Evolutionary conservation across 352 stramenopile species (phyloP).

Genomic region (Lagenidium giganteum): DNA sequence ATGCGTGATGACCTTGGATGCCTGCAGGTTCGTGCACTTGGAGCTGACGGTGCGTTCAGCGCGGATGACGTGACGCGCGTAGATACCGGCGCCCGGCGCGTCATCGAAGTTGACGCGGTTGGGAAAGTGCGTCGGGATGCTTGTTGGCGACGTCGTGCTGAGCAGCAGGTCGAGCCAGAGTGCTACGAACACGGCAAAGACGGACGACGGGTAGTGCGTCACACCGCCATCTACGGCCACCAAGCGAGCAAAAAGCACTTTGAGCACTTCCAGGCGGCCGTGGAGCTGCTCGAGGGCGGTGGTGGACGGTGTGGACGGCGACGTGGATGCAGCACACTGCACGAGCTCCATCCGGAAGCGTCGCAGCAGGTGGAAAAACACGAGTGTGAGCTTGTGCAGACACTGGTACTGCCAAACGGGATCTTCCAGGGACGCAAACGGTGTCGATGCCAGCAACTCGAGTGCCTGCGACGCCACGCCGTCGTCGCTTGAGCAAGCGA

Average conservation of each 20-base stretch:
- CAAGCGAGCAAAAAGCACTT: conserved; percentile 44
- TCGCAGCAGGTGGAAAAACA: conserved; percentile 53
- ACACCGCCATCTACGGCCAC: conserved; percentile 51
- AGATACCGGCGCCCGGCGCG: conserved; percentile 2
- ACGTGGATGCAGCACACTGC: conserved; percentile 6
- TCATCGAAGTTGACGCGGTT: conserved; percentile 28
- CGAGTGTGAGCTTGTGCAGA: conserved; percentile 41
- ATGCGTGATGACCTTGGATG: conserved; percentile 68
- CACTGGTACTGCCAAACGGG: conserved; percentile 72
- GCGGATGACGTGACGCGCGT: conserved; percentile 48
- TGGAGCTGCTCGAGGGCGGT: conserved; percentile 4
- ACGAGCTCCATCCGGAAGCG: conserved; percentile 45
- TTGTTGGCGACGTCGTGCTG: conserved; percentile 51
- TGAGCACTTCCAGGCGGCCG: conserved; percentile 34
- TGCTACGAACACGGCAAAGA: conserved; percentile 59
- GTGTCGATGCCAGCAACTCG: conserved; percentile 36
- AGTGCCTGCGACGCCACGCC: conserved; percentile 42
- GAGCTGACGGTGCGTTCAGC: conserved; percentile 77
- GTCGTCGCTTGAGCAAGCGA: conserved; percentile 31
- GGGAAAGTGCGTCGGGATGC: conserved; percentile 71
- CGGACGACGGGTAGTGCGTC: conserved; percentile 58
- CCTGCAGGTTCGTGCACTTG: conserved; percentile 77
- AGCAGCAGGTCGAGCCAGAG: conserved; percentile 68
- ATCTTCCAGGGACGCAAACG: conserved; percentile 67
- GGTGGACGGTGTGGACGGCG: no score